A percentile compares a stretch with the other conserved stretches of the same genome.
Conservation (phyloP, 148 eudicot genomes). For the Amaranthus cruentus region DNA sequence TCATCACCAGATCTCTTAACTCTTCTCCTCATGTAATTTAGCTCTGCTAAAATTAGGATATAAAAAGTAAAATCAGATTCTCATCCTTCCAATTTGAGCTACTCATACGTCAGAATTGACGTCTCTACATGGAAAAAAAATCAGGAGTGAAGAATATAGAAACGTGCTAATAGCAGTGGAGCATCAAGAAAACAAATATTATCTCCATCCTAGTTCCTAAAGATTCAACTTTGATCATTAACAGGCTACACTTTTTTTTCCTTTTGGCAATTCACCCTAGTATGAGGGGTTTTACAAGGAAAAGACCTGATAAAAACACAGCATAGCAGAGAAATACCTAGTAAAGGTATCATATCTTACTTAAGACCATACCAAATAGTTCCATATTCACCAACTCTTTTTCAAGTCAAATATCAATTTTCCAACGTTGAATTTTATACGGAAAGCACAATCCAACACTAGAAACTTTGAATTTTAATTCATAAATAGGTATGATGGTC, state of each 20-base stretch:
- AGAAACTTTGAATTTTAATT: too few species aligned
- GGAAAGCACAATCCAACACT: too few species aligned
- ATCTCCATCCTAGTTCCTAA: background rate
- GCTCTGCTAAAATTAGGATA: constrained; percentile 5
- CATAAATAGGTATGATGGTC: too few species aligned
- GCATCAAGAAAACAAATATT: background rate
- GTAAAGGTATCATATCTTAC: too few species aligned
- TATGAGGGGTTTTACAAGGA: too few species aligned
- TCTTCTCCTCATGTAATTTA: background rate
- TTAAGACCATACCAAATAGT: too few species aligned
- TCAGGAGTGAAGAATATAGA: background rate
- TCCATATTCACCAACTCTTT: too few species aligned
- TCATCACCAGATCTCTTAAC: background rate
- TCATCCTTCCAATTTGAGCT: background rate
- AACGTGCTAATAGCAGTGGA: background rate
- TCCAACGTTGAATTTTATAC: too few species aligned
- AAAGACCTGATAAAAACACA: too few species aligned
- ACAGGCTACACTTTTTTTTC: background rate
- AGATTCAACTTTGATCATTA: background rate
- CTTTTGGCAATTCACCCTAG: too few species aligned
- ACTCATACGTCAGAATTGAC: background rate
- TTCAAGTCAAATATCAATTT: too few species aligned
- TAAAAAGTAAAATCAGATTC: background rate
- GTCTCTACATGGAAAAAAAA: background rate
- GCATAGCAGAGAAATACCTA: too few species aligned